phyloP scores from a whole-genome alignment of 495 filamentous ascomycete genomes.

The Penicillium atrosanguineum region DNA sequence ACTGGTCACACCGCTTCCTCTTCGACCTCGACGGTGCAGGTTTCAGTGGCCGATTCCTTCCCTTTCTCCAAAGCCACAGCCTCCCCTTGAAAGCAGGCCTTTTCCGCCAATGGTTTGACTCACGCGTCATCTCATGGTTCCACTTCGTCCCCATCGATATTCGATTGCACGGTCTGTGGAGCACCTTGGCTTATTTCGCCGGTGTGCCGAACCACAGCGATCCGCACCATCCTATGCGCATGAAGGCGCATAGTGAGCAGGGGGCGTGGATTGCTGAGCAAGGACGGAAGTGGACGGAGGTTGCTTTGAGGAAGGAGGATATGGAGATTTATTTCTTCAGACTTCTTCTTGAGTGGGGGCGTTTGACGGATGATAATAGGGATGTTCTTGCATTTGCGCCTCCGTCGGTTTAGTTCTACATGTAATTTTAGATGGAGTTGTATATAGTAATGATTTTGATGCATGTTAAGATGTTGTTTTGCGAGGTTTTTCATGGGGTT shows the following conservation, averaged over 20 bases:
- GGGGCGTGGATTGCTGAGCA: slow-evolving; percentile 64
- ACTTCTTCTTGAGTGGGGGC: slow-evolving; percentile 71
- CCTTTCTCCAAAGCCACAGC: slow-evolving; percentile 58
- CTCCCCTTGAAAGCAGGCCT: slow-evolving; percentile 63
- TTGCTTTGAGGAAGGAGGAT: slow-evolving; percentile 71
- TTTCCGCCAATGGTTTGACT: slow-evolving; percentile 75
- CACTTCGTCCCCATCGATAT: slow-evolving; percentile 78
- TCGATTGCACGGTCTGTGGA: slow-evolving; percentile 62
- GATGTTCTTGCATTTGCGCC: slow-evolving; percentile 54
- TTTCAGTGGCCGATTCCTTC: slow-evolving; percentile 60
- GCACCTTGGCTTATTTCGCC: slow-evolving; percentile 63
- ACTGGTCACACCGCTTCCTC: slow-evolving; percentile 63
- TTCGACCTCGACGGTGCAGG: slow-evolving; percentile 71
- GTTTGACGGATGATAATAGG: slow-evolving; percentile 60
- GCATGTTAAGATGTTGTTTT: background rate
- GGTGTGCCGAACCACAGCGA: slow-evolving; percentile 26
- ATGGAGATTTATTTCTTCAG: slow-evolving; percentile 83
- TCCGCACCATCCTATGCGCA: slow-evolving; percentile 16
- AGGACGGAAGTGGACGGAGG: slow-evolving; percentile 62
- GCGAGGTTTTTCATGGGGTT: too few species aligned
- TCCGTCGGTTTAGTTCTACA: background rate
- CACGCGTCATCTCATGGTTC: slow-evolving; percentile 66
- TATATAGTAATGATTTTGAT: background rate
- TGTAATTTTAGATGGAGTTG: background rate
- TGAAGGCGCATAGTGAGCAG: slow-evolving; percentile 43